These are phyloP conservation scores for Termitomyces sp. DNA, from an alignment of 768 basidiomycete genomes.

Conservation along the genomic window DNA sequence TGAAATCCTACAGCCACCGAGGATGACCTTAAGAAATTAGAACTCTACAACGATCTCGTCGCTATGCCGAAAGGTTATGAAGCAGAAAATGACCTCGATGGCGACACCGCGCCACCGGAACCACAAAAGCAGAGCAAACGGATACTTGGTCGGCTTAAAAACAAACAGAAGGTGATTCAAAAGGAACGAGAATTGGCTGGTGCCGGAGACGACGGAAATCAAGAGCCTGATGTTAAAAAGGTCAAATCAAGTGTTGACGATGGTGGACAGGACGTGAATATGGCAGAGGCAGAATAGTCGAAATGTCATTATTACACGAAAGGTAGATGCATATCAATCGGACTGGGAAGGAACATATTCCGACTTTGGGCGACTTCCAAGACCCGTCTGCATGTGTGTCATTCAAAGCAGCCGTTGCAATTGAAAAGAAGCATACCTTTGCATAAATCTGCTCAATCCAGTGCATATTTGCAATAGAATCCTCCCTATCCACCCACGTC, in stretches of 20 bases:
- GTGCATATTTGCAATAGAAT: slow-evolving; percentile 51
- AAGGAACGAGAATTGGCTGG: slow-evolving; percentile 19
- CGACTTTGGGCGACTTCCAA: slow-evolving; percentile 23
- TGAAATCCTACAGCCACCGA: slow-evolving; percentile 33
- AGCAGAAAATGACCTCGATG: slow-evolving; percentile 35
- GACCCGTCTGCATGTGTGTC: slow-evolving; percentile 13
- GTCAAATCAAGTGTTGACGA: slow-evolving; percentile 25
- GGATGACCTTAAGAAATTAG: slow-evolving; percentile 46
- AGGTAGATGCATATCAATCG: neutral
- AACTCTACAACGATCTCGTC: slow-evolving; percentile 44
- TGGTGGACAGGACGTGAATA: slow-evolving; percentile 15
- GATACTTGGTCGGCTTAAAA: slow-evolving; percentile 44
- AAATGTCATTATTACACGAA: neutral
- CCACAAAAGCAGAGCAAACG: slow-evolving; percentile 33
- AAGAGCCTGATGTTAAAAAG: slow-evolving; percentile 32
- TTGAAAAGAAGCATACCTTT: slow-evolving; percentile 27
- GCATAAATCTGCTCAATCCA: slow-evolving; percentile 56
- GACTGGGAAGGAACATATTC: slow-evolving; percentile 12
- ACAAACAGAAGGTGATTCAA: slow-evolving; percentile 41
- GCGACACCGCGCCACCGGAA: slow-evolving; percentile 22
- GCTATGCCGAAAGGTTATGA: slow-evolving; percentile 51
- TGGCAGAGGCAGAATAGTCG: slow-evolving; percentile 7
- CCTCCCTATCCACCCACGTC: slow-evolving; percentile 50
- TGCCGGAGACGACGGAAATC: slow-evolving; percentile 14
- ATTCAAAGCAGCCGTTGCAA: neutral